Evolutionary conservation across 2,329 filamentous ascomycete species (phyloP), one percentile per base, ranked within the genome.

Genomic region (Venturia oleaginea): DNA sequence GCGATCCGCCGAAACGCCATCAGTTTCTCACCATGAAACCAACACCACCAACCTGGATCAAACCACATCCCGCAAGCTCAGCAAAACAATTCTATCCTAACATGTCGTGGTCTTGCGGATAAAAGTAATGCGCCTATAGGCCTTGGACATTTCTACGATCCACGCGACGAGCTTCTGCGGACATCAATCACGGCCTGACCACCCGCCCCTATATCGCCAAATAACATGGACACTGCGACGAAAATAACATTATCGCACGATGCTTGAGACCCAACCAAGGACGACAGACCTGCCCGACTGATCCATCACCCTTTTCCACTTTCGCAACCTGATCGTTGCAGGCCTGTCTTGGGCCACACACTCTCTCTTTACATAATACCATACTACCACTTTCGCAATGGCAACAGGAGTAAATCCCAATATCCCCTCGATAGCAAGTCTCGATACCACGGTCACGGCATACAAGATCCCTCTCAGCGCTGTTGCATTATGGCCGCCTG

Each of bases 401-500:
- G 40, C 34, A n/a, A n/a, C n/a, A 13, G 6, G 19, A 17, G 17
- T 17, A 38, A 57, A 57, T 34, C 30, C 51, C 15, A 57, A 57
- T 30, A 57, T 57, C 30, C 27, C 30, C 34, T 34, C 13, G 6
- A 7, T 30, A n/a, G 34, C 22, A 6, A 60, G 17, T 27, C 37
- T 60, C 19, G 61, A 65, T n/a, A 54, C 60, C 6, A 30, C 40
- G 11, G 8, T 66, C 42, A 66, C 65, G 6, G 34, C 64, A 4
- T 66, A 65, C 43, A 27, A 57, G 4, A 66, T 66, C 32, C 65
- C 65, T 22, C 40, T 66, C 10, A 55, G 65, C n/a, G 48, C 42
- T 19, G 40, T 66, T 22, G 42, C 37, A 19, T 17, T 63, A 40
- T 66, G 64, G 65, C 65, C 65, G 4, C 11, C 64, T 15, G 22